These are phyloP conservation scores for Corinectria fuckeliana DNA, from an alignment of 2,329 filamentous ascomycete genomes.

Conservation along the genomic window DNA sequence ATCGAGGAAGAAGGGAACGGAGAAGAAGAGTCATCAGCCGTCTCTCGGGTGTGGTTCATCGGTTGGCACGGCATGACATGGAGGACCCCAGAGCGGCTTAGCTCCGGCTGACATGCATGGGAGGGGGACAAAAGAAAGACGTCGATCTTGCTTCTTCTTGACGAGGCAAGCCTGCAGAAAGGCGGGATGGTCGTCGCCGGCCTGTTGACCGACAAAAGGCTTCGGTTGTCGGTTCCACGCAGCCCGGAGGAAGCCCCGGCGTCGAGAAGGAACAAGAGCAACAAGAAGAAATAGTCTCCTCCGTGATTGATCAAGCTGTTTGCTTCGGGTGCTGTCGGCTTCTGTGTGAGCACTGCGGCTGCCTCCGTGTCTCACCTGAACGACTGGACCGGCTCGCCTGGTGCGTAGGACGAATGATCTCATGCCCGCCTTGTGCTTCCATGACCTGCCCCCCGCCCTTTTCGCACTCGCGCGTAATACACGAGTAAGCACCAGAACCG, in stretches of 20 bases:
- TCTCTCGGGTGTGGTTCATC: background rate
- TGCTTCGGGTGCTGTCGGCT: background rate
- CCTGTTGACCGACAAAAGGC: no score
- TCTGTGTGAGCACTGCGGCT: background rate
- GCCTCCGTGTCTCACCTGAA: background rate
- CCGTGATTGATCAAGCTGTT: background rate
- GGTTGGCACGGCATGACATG: constrained; percentile 5
- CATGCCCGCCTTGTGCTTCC: background rate
- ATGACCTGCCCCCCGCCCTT: background rate
- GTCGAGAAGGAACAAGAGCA: background rate
- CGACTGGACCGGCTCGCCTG: background rate
- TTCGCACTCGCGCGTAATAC: background rate
- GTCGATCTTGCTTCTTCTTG: constrained; percentile 1
- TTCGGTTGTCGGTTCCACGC: background rate
- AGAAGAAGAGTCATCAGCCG: background rate
- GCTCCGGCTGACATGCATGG: background rate
- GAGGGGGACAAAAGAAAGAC: background rate
- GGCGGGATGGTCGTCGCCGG: no score
- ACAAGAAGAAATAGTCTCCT: no score
- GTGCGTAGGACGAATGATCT: background rate
- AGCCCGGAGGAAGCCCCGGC: background rate
- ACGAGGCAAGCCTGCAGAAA: no score
- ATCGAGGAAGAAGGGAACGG: background rate
- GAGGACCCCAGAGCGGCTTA: background rate
- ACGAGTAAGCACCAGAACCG: no score